Conservation (phyloP, 306 rosid species). For the Trifolium pratense region DNA sequence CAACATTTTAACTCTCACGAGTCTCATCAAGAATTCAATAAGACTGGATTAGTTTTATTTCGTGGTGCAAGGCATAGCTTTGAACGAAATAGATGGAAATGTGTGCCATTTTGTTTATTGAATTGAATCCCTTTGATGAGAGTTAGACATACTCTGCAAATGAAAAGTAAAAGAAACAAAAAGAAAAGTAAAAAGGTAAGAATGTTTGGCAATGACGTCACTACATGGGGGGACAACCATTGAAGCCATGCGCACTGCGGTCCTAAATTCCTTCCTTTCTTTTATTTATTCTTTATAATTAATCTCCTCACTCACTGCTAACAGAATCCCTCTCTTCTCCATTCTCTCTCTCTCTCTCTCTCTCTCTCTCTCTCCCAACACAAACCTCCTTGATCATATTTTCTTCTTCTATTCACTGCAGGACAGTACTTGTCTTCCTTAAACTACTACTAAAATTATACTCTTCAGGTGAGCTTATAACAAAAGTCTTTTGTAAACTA, state of each 20-base stretch:
- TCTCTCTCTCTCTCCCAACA: neutral
- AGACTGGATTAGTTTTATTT: neutral
- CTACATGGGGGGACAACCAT: slow-evolving; percentile 72
- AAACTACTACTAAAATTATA: slow-evolving; percentile 22
- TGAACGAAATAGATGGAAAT: slow-evolving; percentile 1
- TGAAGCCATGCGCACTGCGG: slow-evolving; percentile 95
- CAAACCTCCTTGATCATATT: slow-evolving; percentile 7
- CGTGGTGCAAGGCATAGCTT: neutral
- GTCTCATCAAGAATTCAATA: too few species aligned
- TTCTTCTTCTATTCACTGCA: slow-evolving; percentile 46
- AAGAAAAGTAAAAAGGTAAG: slow-evolving; percentile 31
- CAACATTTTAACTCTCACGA: too few species aligned
- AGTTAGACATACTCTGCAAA: slow-evolving; percentile 3
- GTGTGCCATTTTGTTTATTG: neutral
- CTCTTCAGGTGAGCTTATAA: slow-evolving; percentile 43
- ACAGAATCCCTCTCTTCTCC: slow-evolving; percentile 1
- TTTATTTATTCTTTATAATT: slow-evolving; percentile 46
- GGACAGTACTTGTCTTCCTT: slow-evolving; percentile 41
- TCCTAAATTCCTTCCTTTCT: slow-evolving; percentile 50
- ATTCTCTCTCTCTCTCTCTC: slow-evolving; percentile 25
- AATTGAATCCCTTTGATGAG: neutral
- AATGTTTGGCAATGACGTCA: slow-evolving; percentile 65
- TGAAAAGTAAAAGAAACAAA: slow-evolving; percentile 5
- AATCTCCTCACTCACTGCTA: slow-evolving; percentile 33
- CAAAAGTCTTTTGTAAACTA: too few species aligned